Base-by-base conservation (phyloP, 495 filamentous ascomycete genomes). In the Lichina pygmaea region DNA sequence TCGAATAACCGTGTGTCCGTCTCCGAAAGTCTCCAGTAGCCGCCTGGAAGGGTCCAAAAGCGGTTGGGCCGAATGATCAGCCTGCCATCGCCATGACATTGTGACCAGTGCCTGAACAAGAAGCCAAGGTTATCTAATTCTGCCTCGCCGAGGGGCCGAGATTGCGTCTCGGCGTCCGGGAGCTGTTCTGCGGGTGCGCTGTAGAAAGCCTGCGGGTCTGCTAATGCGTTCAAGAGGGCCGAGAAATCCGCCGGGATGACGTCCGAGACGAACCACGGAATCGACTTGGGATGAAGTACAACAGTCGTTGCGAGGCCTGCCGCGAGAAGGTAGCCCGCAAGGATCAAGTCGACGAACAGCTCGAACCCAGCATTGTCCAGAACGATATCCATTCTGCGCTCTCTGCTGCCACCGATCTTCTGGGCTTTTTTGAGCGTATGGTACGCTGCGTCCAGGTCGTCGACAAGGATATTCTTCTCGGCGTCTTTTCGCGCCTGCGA, bases 211-310 rank as follows among this genome's bases (percentile, higher is more conserved):
- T 75, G 69, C 0, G 89, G 79, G 48, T 73, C 65, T 6, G 72
- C 67, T n/a, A 95, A 67, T 4, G 76, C 77, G 44, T 67, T 71
- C 16, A 95, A 70, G 6, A 97, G 68, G 44, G 78, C 72, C 0
- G 64, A 67, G 51, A 97, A 93, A 54, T 97, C 89, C 24, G 60
- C 66, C 0, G 85, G 82, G 9, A 92, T 58, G 10, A 95, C 89
- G 52, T 97, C 89, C 0, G 83, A 93, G 41, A 97, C 89, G 52
- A 95, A 97, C 89, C 89, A 97, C 0, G 89, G 89, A 44, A 95
- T 79, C 34, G 72, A 71, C 60, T 97, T 97, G 6, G 89, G 82
- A 55, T 93, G 84, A 7, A 97, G 70, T n/a, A 93, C 74, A 11
- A 95, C 66, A 6, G 69, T 73, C 0, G 86, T 93, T 0, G 86